Evolutionary conservation across 2,329 filamentous ascomycete genomes (phyloP).

Genomic region (Drechslerella coelobrocha): DNA sequence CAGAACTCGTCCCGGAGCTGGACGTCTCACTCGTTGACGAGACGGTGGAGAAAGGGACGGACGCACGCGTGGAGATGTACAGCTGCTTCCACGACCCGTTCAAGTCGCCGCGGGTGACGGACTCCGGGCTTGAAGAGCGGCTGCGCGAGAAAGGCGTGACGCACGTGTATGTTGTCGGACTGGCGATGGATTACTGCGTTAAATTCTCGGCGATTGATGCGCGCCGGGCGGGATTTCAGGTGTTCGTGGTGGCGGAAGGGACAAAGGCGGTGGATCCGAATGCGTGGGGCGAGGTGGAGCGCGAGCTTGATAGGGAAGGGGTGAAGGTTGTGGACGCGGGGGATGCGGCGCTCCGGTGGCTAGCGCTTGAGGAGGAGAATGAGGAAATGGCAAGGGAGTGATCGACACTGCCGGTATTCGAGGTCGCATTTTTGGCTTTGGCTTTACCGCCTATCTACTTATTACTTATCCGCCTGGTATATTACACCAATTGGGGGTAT

Average conservation of each 20-base stretch:
- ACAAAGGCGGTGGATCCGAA: slow-evolving; percentile 74
- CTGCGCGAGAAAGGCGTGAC: slow-evolving; percentile 69
- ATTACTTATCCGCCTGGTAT: too few species aligned
- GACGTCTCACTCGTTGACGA: slow-evolving; percentile 67
- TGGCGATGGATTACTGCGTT: slow-evolving; percentile 92
- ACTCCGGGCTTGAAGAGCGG: slow-evolving; percentile 68
- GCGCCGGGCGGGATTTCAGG: slow-evolving; percentile 74
- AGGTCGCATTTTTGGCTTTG: too few species aligned
- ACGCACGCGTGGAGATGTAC: slow-evolving; percentile 85
- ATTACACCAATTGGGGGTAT: too few species aligned
- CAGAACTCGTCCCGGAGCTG: slow-evolving; percentile 76
- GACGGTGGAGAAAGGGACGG: slow-evolving; percentile 78
- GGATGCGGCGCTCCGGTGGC: slow-evolving; percentile 65
- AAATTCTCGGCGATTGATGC: slow-evolving; percentile 81
- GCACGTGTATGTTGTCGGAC: slow-evolving; percentile 82
- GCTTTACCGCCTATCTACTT: too few species aligned
- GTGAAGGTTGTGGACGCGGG: slow-evolving; percentile 69
- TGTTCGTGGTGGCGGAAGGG: slow-evolving; percentile 78
- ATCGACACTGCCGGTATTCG: background rate
- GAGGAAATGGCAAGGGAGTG: background rate
- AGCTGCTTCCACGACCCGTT: slow-evolving; percentile 88
- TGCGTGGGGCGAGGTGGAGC: slow-evolving; percentile 66
- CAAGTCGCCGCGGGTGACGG: slow-evolving; percentile 65
- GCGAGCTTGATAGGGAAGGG: slow-evolving; percentile 66
- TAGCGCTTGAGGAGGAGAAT: slow-evolving; percentile 55